Evolutionary conservation across 2,329 filamentous ascomycete species (phyloP).

Genomic region (Aspergillus sp.): DNA sequence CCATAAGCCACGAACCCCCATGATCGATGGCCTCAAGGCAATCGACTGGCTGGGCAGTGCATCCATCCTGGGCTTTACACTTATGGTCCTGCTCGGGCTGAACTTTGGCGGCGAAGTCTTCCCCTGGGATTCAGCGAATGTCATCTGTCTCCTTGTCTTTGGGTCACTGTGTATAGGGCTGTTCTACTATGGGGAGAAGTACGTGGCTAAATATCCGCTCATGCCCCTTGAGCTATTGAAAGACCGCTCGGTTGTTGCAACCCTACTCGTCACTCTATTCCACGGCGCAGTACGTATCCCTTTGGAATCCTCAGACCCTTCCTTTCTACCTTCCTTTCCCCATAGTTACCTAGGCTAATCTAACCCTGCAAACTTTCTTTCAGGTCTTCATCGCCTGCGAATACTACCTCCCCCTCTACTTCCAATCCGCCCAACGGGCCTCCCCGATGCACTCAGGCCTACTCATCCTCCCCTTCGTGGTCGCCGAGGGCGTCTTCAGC

Average conservation of each 20-base stretch:
- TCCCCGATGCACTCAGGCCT: constrained; percentile 69
- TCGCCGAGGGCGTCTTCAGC: constrained; percentile 65
- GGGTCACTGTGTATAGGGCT: not conserved
- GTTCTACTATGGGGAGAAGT: not conserved
- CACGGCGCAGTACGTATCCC: not conserved
- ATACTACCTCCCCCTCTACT: constrained; percentile 78
- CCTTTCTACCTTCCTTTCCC: not conserved
- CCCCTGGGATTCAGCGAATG: constrained; percentile 57
- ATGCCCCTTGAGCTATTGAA: not conserved
- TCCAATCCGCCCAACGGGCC: constrained; percentile 68
- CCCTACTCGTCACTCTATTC: not conserved
- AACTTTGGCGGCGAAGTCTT: constrained; percentile 58
- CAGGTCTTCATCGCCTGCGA: constrained; percentile 68
- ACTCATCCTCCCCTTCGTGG: constrained; percentile 67
- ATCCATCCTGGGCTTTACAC: constrained; percentile 52
- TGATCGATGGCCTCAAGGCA: constrained; percentile 53
- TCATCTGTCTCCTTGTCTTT: constrained; percentile 34
- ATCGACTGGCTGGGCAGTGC: constrained; percentile 60
- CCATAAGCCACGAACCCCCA: constrained; percentile 57
- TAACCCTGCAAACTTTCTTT: not conserved
- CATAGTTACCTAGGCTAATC: no score
- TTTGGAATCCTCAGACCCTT: not conserved
- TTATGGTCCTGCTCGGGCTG: constrained; percentile 58
- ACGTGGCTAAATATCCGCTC: not conserved
- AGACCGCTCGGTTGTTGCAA: not conserved